These are phyloP conservation scores for Pyrenochaeta sp. DNA, from an alignment of 2,329 filamentous ascomycete species.

Conservation along the genomic window DNA sequence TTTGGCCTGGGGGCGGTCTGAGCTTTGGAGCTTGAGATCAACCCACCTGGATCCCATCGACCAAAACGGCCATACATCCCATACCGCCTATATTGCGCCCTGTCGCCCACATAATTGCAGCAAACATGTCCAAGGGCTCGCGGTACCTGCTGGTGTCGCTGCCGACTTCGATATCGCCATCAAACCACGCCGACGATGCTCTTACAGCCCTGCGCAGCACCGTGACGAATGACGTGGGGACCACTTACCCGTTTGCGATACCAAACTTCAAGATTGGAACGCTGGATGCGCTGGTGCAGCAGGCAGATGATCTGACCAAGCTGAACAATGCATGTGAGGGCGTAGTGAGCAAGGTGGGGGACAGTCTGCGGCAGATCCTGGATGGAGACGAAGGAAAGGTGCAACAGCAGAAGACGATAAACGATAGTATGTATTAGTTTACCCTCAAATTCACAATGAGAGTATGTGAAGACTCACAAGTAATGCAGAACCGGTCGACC, in stretches of 20 bases:
- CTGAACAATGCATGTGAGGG: slow-evolving; percentile 80
- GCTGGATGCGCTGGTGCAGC: slow-evolving; percentile 91
- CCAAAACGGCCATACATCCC: slow-evolving; percentile 28
- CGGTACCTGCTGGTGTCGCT: slow-evolving; percentile 92
- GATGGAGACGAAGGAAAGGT: slow-evolving; percentile 86
- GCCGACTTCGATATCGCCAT: slow-evolving; percentile 84
- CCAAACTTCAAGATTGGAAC: slow-evolving; percentile 98
- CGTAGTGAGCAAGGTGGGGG: slow-evolving; percentile 87
- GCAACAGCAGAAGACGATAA: slow-evolving; percentile 88
- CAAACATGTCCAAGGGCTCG: slow-evolving; percentile 54
- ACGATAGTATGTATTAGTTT: slow-evolving; percentile 71
- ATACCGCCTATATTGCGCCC: slow-evolving; percentile 25
- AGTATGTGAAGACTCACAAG: slow-evolving; percentile 13
- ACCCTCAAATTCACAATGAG: background rate
- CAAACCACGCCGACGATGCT: slow-evolving; percentile 81
- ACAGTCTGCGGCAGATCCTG: slow-evolving; percentile 82
- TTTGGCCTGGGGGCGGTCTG: slow-evolving; percentile 18
- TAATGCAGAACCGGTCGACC: slow-evolving; percentile 84
- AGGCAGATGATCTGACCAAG: slow-evolving; percentile 94
- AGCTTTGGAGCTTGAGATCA: slow-evolving; percentile 26
- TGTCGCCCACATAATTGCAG: slow-evolving; percentile 20
- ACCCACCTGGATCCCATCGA: slow-evolving; percentile 29
- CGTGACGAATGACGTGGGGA: slow-evolving; percentile 77
- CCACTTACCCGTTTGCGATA: slow-evolving; percentile 78
- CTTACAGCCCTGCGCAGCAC: slow-evolving; percentile 77